Conservation (phyloP, 2,329 filamentous ascomycete genomes). For the Aspergillus aculeatus region DNA sequence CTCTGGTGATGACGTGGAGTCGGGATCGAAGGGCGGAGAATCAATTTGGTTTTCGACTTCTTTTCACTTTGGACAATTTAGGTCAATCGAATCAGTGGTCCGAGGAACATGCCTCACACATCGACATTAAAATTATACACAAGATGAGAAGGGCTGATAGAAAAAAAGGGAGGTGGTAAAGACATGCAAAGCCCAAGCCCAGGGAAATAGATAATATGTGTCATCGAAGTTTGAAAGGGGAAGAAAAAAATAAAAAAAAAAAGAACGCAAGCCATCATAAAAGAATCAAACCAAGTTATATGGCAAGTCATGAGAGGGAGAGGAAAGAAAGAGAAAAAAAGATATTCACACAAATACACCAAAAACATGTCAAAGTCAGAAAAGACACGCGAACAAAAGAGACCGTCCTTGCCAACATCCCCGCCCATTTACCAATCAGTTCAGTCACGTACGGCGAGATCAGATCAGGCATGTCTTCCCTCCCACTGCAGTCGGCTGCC, state of each 20-base stretch:
- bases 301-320: background rate
- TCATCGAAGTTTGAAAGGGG: background rate
- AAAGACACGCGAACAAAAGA: background rate
- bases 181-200: slow-evolving; percentile 4
- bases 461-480: background rate
- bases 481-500: background rate
- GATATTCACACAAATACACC: background rate
- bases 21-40: too few species aligned
- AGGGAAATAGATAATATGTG: background rate
- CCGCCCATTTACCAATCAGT: background rate
- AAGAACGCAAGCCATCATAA: background rate
- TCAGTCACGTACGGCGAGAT: background rate
- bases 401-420: background rate
- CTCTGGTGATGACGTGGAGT: too few species aligned
- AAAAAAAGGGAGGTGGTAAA: background rate
- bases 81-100: background rate
- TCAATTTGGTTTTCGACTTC: too few species aligned
- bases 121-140: slow-evolving; percentile 15
- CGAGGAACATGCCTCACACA: slow-evolving; percentile 2
- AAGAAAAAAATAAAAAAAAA: background rate
- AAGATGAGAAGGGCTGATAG: slow-evolving; percentile 5
- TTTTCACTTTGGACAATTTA: too few species aligned
- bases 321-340: background rate
- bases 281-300: slow-evolving; percentile 1
- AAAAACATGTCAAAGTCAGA: background rate